phyloP scores from a whole-genome alignment of 805 yeast genomes.

The Dipodascus albidus region DNA sequence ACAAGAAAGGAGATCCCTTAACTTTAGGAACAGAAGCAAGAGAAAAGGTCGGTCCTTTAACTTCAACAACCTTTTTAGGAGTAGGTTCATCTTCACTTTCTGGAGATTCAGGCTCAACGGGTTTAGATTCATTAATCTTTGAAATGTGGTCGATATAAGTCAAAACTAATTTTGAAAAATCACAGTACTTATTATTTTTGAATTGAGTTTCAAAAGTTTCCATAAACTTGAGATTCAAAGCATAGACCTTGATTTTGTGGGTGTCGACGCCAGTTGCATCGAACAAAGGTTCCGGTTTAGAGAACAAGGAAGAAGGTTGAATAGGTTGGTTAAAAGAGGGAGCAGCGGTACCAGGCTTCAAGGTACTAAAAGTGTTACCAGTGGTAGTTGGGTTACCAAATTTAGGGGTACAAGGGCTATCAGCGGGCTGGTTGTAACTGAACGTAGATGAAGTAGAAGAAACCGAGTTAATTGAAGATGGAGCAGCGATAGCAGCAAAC shows the following conservation, averaged over 20 bases:
- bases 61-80: background rate
- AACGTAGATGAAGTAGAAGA: background rate
- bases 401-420: constrained; percentile 4
- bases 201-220: background rate
- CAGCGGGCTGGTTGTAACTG: background rate
- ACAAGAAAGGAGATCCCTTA: constrained; percentile 15
- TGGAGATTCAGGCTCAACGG: no score
- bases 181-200: background rate
- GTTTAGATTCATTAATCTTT: background rate
- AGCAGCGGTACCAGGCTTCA: constrained; percentile 28
- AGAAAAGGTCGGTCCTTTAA: background rate
- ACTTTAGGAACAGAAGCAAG: constrained; percentile 2
- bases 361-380: constrained; percentile 11
- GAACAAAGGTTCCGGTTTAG: constrained; percentile 29
- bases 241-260: background rate
- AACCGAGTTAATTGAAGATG: constrained; percentile 3
- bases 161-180: background rate
- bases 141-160: background rate
- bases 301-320: constrained; percentile 21
- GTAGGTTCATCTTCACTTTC: background rate
- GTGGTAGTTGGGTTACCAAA: constrained; percentile 3
- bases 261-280: constrained; percentile 20
- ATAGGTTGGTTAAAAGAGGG: constrained; percentile 20
- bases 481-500: constrained; percentile 3
- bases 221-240: background rate